Base-by-base conservation (phyloP, 257 asterid genomes). In the Thymus quinquecostatus region DNA sequence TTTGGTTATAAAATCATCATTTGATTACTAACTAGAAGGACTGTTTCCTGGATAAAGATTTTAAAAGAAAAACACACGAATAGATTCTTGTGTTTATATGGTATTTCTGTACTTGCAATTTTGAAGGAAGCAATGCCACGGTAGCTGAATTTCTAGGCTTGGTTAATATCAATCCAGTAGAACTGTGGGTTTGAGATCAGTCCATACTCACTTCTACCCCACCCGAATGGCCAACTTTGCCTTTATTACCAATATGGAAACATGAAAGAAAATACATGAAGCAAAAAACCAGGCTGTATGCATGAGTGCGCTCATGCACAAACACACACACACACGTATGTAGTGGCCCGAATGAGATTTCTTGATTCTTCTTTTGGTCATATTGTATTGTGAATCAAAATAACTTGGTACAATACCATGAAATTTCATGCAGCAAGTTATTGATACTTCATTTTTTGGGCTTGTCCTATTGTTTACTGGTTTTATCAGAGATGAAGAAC, bases 401-500 rank as follows among this genome's bases (percentile, higher is more conserved):
- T 32, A 59, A 12, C 53, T 41, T 50, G 36, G 11, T 53, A 11
- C 47, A 44, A 48, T 50, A 56, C 73, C 43, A 54, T 44, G n/a
- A 43, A 13, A 51, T 61, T 38, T 38, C 41, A 30, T 21, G 45
- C 71, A 48, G 12, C 49, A 14, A 29, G 33, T 63, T 70, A 41
- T 40, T 43, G 33, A 61, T 54, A 30, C 28, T 50, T 45, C 8
- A 6, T 33, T 32, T 47, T 55, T 32, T 60, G 66, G 68, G 50
- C 45, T 62, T 55, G 28, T 58, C 27, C 50, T 55, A 50, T 43
- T 54, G 34, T 73, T 73, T 50, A 38, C 62, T 72, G 77, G 60
- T 55, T 55, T 75, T 48, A 79, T 70, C 85, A 95, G 99, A 83
- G 97, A 89, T 78, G 98, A 89, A 74, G 98, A 95, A 70, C 78